Conservation (phyloP, 2,329 filamentous ascomycete genomes). For the Trichophyton mentagrophytes region DNA sequence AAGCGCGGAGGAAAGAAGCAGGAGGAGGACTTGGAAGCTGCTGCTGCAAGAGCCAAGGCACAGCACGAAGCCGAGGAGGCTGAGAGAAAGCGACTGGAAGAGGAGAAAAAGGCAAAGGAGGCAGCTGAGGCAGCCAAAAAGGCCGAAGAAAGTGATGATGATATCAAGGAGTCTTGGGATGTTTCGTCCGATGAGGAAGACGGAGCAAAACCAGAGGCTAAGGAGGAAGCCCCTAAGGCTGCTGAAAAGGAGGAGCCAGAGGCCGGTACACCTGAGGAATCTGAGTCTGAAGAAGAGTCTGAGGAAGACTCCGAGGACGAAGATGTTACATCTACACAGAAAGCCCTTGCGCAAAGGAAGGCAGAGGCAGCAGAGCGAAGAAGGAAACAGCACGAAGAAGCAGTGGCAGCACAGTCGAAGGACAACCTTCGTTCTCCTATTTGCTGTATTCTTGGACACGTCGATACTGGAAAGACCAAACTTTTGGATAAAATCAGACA, state of each 20-base stretch:
- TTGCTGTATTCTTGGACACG: slow-evolving; percentile 98
- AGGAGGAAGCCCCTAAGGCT: slow-evolving; percentile 18
- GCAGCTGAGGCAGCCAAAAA: slow-evolving; percentile 76
- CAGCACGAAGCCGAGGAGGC: slow-evolving; percentile 41
- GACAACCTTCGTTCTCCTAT: slow-evolving; percentile 95
- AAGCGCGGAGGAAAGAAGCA: slow-evolving; percentile 51
- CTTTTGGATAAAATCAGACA: slow-evolving; percentile 95
- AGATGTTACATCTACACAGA: slow-evolving; percentile 57
- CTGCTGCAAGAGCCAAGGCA: slow-evolving; percentile 34
- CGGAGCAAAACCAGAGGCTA: slow-evolving; percentile 49
- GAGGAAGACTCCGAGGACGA: slow-evolving; percentile 51
- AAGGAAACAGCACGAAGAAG: slow-evolving; percentile 81
- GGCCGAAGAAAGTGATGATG: slow-evolving; percentile 52
- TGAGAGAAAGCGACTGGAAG: slow-evolving; percentile 46
- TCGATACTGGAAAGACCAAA: slow-evolving; percentile 99
- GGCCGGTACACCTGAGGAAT: slow-evolving; percentile 29
- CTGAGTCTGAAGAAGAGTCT: slow-evolving; percentile 43
- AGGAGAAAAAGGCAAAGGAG: slow-evolving; percentile 56
- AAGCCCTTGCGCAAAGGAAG: slow-evolving; percentile 65
- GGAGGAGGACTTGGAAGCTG: slow-evolving; percentile 42
- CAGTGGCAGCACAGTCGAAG: slow-evolving; percentile 77
- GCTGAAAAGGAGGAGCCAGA: slow-evolving; percentile 18
- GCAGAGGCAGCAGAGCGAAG: slow-evolving; percentile 78
- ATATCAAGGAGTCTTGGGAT: slow-evolving; percentile 92
- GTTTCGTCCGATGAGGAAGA: slow-evolving; percentile 48